Base-by-base conservation (phyloP, 202 grass and related monocot species). In the Hordeum pubiflorum region DNA sequence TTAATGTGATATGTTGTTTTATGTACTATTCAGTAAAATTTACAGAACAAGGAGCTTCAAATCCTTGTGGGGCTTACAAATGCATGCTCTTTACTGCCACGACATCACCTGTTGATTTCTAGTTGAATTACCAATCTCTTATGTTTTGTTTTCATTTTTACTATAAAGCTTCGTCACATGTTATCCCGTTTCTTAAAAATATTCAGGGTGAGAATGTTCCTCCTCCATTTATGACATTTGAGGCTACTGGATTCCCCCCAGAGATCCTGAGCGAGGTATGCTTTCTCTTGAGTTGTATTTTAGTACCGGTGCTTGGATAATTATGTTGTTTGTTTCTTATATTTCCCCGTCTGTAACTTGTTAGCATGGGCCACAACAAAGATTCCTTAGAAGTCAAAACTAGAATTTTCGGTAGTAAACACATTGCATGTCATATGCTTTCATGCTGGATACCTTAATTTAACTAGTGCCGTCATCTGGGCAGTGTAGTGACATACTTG, bases 161-260 rank as follows among this genome's bases (percentile, higher is more conserved):
- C 55, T 60, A 29, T 85, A 18, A 68, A 78, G 21, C 34, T 70
- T 57, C 63, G 52, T 89, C 72, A 77, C 79, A 67, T 40, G 2
- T 12, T 66, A 55, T 38, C 31, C 41, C 87, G 40, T 79, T 69
- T 81, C 54, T 84, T 46, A 36, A 78, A 74, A 75, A 79, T 89
- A 82, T 82, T 81, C 85, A 98, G 96, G 96, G 96, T 41, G 92
- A 91, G 36, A 92, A 98, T 34, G 90, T 94, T 76, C 94, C 94
- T 70, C 80, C 92, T 75, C 94, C 94, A 3, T 97, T 92, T 89
- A 97, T 94, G 92, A 97, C 94, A 86, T 97, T 97, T 84, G 94
- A 97, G 67, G 72, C 91, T 41, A 89, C 94, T 43, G 94, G 94
- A 67, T 94, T 97, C 61, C 94, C 91, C 29, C 86, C 91, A 24